Base-by-base conservation (phyloP, 1,284 basidiomycete species). In the Heterobasidion parviporum region DNA sequence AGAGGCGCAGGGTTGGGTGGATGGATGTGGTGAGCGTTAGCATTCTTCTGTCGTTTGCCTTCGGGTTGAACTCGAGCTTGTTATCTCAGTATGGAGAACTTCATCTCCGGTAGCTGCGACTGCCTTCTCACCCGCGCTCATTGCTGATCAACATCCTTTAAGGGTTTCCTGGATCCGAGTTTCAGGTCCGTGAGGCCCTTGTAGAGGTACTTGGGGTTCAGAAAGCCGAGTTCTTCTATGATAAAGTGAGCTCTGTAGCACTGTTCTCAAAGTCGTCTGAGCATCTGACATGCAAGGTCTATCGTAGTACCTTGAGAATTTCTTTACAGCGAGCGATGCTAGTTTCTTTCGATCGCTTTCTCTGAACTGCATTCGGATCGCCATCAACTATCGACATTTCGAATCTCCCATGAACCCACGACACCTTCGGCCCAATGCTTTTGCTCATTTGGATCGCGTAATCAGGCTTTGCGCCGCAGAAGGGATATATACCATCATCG, bases 191-290 rank as follows among this genome's bases (percentile, higher is more conserved):
- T 46, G 80, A 81, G 15, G 83, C 81, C 2, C 72, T 92, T 15
- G 75, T 76, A 18, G 75, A 82, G 15, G 78, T 81, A 0, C 69
- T 92, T n/a, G 89, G 89, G 1, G 60, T 76, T 56, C 74, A 82
- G 52, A 90, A 87, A 66, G 79, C 86, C 14, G 81, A 81, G 26
- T 86, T 83, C 70, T 91, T 90, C 74, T 92, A 90, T 62, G 85
- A 90, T 70, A 85, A 83, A 72, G 85, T 83, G 59, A 26, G 70
- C 65, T 26, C 26, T 26, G 26, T 26, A 26, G 26, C 5, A 26
- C 26, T 26, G 26, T 26, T 26, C 26, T 26, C 26, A 2, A 26
- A 26, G 26, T 26, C 26, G 26, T 26, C 26, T 26, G 26, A 26
- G 26, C 26, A 26, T 26, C 26, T 26, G 45, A 34, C 5, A 10